Base-by-base conservation (phyloP, 2,329 filamentous ascomycete genomes). In the Beauveria sp. region DNA sequence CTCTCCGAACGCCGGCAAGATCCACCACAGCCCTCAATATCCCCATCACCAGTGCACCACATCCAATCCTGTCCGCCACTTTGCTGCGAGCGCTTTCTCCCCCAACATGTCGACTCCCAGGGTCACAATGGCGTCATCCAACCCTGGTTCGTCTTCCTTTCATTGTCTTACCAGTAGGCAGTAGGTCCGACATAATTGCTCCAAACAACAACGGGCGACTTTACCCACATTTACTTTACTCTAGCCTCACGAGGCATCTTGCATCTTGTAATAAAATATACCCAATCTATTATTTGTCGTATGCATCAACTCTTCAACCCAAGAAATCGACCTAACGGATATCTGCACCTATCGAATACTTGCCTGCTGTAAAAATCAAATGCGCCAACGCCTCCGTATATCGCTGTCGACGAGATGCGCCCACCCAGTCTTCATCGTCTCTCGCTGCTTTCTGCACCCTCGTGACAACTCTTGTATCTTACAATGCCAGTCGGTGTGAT, bases 121-220 rank as follows among this genome's bases (percentile, higher is more conserved):
- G 56, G 43, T 54, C 48, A 20, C n/a, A 59, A 62, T 62, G 56
- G 61, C 56, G 61, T 55, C 61, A 62, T 62, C 51, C 14, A 44
- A 59, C 52, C 61, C 56, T 50, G 22, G 61, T 59, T 60, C 51
- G 16, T 24, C 47, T 52, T 46, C 44, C 37, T 56, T 37, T 6
- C 34, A 37, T 16, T 16, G 34, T 37, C 34, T 37, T 6, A 34
- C 30, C 30, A 34, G 12, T 14, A 37, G 34, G 12, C 30, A 34
- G 12, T 14, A 37, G 34, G 12, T 16, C 34, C 34, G 34, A 37
- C 34, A 37, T 14, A 37, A 5, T 1, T 37, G 12, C 34, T 37
- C 12, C 34, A 37, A 16, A 37, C 34, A 37, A 16, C 34, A 16
- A 37, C 34, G 34, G 34, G 14, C 5, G 2, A 37, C 34, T 16